Conservation (phyloP, 768 basidiomycete genomes). For the Termitomyces sp. region DNA sequence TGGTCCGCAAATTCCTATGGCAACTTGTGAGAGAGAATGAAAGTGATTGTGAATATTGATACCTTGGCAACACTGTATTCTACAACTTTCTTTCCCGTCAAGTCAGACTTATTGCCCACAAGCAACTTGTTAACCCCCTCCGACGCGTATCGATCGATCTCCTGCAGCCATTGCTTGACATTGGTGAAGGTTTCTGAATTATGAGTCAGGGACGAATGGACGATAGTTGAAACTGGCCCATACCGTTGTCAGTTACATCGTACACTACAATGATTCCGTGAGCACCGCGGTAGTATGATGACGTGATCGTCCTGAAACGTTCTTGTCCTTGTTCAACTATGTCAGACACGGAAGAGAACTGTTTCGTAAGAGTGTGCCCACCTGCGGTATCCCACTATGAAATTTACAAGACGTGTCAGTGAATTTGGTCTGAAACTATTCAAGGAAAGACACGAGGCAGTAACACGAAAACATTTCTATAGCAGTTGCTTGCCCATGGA, state of each 20-base stretch:
- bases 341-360: conserved; percentile 8
- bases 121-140: conserved; percentile 98
- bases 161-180: conserved; percentile 93
- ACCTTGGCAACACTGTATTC: conserved; percentile 88
- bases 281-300: conserved; percentile 98
- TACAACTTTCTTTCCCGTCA: conserved; percentile 94
- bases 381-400: conserved; percentile 96
- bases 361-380: conserved; percentile 23
- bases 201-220: not conserved
- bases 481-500: conserved; percentile 1
- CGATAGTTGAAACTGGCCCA: conserved; percentile 7
- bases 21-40: not conserved
- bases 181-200: conserved; percentile 86
- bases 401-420: conserved; percentile 22
- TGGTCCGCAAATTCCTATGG: conserved; percentile 91
- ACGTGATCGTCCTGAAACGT: conserved; percentile 97
- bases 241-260: conserved; percentile 93
- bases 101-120: conserved; percentile 98
- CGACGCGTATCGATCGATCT: conserved; percentile 94
- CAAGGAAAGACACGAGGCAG: not conserved
- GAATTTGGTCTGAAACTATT: not conserved
- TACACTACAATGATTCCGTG: conserved; percentile 99
- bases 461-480: not conserved
- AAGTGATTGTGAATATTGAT: conserved; percentile 1
- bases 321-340: conserved; percentile 71